Evolutionary conservation across 768 basidiomycete genomes (phyloP), one percentile per base, ranked within the genome.

Genomic region (Suillus discolor): DNA sequence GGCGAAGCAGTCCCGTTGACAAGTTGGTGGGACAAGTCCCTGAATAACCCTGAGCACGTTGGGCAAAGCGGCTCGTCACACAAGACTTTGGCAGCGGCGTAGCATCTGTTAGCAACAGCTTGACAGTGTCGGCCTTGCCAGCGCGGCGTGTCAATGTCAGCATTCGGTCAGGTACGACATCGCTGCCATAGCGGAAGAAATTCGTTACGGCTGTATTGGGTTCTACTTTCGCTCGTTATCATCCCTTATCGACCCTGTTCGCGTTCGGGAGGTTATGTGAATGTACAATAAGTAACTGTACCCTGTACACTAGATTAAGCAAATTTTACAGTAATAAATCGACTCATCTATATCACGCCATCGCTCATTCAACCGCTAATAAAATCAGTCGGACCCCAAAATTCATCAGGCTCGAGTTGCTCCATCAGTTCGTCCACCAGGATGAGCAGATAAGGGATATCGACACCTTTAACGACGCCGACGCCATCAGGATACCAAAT

Each of bases 401-500:
- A 60, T 20, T 60, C 59, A 28, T 60, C 41, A 31, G 59, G 59
- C 25, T 60, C 59, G 28, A 60, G 41, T 42, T 20, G 9, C 23
- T 47, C 69, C 62, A 73, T 75, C 12, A 86, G 77, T 16, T 83
- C 81, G 36, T 73, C 68, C 23, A 84, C 76, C 44, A 86, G 68
- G n/a, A 65, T 69, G 63, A 74, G 68, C 51, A 87, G 67, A 68
- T 82, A 84, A 3, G 75, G 67, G 9, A 78, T 61, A 66, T 80
- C 75, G 13, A 80, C 74, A 11, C 76, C 69, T 20, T 80, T 75
- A 5, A 81, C 68, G 6, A 80, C 79, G 0, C 87, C 88, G 28
- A 68, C 61, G 11, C 70, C 77, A 8, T 59, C 45, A 0, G 87
- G 80, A 36, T 77, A 76, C 88, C 88, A 90, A 64, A 82, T 71